Base-by-base conservation (phyloP, 2,329 filamentous ascomycete species). In the Pochonia chlamydosporia region DNA sequence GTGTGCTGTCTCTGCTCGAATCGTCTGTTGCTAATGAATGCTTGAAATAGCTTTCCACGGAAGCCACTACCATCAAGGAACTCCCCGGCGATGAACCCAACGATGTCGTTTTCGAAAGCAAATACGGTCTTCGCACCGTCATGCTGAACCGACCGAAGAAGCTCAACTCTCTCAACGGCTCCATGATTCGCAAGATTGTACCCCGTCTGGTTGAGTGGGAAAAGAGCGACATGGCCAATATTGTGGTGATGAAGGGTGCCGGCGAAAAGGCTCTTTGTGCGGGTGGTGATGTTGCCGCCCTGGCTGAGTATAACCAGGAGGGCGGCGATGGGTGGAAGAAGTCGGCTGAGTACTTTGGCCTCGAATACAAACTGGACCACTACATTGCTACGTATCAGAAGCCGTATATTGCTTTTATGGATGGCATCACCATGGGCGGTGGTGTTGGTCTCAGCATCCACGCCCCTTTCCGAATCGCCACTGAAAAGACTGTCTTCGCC, bases 341-440 rank as follows among this genome's bases (percentile, higher is more conserved):
- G 58, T 95, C 91, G 24, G 73, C 79, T 41, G 83, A 91, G 44
- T 99, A 95, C 75, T 99, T 99, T 65, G 89, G 74, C 11, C 83
- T 93, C 48, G 95, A 99, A 83, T 99, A 97, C 76, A 85, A 89
- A 71, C 83, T 99, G 53, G 88, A 99, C 65, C 93, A 99, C 69
- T 76, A 92, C 57, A 96, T 99, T 63, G 88, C 93, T 20, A 96
- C 91, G 31, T 96, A 96, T 71, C 65, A 74, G 52, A 99, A 96
- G 73, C 93, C 93, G 0, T 95, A 93, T 62, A 82, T 99, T 44
- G 87, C 93, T 26, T 87, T 97, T 63, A 95, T 99, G 85, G 93
- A 99, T 62, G 93, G 93, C 50, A 87, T 96, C 66, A 99, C 95
- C 44, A 99, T 99, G 93, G 93, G 93, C 47, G 93, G 93, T 47